phyloP scores from a whole-genome alignment of 2,329 filamentous ascomycete genomes.

The Clonostachys rosea region DNA sequence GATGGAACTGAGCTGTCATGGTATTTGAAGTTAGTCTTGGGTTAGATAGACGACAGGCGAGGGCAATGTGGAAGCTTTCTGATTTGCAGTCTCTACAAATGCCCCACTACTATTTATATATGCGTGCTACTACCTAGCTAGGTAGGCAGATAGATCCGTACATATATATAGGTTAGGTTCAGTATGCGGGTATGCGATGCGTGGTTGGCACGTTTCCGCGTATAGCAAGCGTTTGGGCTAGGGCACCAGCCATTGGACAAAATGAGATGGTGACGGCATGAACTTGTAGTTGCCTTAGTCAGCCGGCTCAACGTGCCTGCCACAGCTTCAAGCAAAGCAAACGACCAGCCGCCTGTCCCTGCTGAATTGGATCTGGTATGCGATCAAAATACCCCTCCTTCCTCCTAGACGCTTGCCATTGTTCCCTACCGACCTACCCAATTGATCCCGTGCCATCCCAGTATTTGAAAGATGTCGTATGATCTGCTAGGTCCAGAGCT shows the following conservation, averaged over 20 bases:
- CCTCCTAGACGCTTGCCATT: too few species aligned
- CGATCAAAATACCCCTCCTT: too few species aligned
- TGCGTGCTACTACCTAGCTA: neutral
- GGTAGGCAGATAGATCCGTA: neutral
- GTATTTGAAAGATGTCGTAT: too few species aligned
- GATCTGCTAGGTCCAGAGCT: too few species aligned
- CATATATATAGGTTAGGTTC: neutral
- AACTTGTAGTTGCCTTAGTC: neutral
- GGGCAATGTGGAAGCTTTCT: neutral
- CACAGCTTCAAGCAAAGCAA: neutral
- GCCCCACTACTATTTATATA: neutral
- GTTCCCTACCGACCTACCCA: too few species aligned
- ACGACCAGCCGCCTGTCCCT: too few species aligned
- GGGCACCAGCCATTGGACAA: neutral
- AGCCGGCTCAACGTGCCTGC: neutral
- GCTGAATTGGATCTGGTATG: too few species aligned
- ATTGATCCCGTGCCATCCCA: too few species aligned
- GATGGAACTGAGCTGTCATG: conserved; percentile 44
- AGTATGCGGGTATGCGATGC: too few species aligned
- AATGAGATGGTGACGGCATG: neutral
- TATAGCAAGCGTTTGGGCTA: too few species aligned
- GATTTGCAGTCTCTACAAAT: neutral
- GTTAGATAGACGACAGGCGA: neutral
- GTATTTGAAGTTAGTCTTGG: neutral
- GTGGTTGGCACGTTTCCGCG: too few species aligned